Evolutionary conservation across 2,329 filamentous ascomycete genomes (phyloP).

Genomic region (Pseudodiploospora longispora): DNA sequence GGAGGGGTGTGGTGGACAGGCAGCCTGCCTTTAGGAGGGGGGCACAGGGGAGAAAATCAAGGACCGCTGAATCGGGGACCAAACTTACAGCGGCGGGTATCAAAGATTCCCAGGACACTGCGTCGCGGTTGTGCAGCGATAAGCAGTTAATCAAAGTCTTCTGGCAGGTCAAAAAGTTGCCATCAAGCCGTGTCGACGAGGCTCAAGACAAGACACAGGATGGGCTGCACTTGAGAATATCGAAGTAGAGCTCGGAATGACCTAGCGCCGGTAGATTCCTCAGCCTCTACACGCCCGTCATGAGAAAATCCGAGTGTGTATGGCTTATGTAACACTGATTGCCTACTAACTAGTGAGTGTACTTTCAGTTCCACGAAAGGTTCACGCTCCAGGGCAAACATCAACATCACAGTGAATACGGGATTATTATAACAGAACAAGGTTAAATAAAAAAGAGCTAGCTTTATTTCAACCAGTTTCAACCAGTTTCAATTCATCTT

Average conservation of each 20-base stretch:
- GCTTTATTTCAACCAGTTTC: no score
- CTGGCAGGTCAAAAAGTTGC: constrained; percentile 12
- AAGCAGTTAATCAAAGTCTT: constrained; percentile 5
- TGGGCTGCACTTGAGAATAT: constrained; percentile 8
- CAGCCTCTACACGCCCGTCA: constrained; percentile 8
- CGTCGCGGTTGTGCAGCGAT: not conserved
- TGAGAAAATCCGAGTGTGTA: constrained; percentile 12
- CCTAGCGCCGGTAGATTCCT: constrained; percentile 17
- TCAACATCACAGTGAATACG: no score
- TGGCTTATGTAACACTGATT: constrained; percentile 10
- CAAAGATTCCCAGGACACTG: not conserved
- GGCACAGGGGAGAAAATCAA: constrained; percentile 6
- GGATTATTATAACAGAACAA: no score
- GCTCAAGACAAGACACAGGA: constrained; percentile 7
- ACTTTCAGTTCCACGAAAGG: no score
- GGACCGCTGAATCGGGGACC: constrained; percentile 5
- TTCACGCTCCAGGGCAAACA: no score
- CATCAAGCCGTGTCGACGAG: constrained; percentile 12
- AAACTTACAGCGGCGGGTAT: constrained; percentile 11
- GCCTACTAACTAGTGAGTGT: no score
- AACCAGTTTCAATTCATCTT: no score
- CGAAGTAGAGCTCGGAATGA: constrained; percentile 13
- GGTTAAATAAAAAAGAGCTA: no score
- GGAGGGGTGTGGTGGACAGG: constrained; percentile 9
- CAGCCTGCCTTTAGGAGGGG: constrained; percentile 9